These are phyloP conservation scores for Fusarium lyarnte DNA, from an alignment of 2,329 filamentous ascomycete species.

Conservation along the genomic window DNA sequence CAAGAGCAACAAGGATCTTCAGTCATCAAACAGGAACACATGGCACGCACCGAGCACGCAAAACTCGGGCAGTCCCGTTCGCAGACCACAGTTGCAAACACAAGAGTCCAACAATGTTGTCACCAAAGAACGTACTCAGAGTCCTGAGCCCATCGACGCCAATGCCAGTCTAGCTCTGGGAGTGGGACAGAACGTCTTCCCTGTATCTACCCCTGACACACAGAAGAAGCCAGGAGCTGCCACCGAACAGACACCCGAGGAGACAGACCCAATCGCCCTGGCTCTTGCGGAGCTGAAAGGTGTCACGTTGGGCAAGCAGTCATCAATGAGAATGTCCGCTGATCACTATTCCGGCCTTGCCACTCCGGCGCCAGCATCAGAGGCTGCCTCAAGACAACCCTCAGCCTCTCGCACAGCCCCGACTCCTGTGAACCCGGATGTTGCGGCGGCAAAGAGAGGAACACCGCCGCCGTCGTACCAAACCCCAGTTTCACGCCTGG, in stretches of 20 bases:
- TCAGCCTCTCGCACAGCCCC: constrained; percentile 61
- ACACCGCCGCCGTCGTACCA: constrained; percentile 87
- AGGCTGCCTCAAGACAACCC: constrained; percentile 38
- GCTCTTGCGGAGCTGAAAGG: constrained; percentile 94
- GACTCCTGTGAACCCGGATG: constrained; percentile 59
- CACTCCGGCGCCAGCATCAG: constrained; percentile 74
- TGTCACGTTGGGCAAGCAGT: constrained; percentile 78
- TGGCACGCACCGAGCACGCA: constrained; percentile 60
- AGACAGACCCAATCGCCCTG: constrained; percentile 87
- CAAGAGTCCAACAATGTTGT: constrained; percentile 51
- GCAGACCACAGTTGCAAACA: constrained; percentile 53
- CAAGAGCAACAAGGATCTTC: constrained; percentile 83
- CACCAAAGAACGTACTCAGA: constrained; percentile 60
- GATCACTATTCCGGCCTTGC: constrained; percentile 94
- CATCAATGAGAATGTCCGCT: constrained; percentile 86
- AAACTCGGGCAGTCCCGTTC: constrained; percentile 45
- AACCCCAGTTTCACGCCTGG: constrained; percentile 76
- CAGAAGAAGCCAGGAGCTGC: constrained; percentile 48
- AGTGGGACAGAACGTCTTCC: constrained; percentile 94
- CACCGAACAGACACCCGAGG: constrained; percentile 59
- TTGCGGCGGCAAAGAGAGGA: constrained; percentile 69
- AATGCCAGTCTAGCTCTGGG: constrained; percentile 93
- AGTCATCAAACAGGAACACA: constrained; percentile 63
- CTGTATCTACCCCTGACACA: constrained; percentile 82
- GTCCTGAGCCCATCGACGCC: constrained; percentile 89